Conservation (phyloP, 2,329 filamentous ascomycete genomes). For the Pyrenophora graminea region DNA sequence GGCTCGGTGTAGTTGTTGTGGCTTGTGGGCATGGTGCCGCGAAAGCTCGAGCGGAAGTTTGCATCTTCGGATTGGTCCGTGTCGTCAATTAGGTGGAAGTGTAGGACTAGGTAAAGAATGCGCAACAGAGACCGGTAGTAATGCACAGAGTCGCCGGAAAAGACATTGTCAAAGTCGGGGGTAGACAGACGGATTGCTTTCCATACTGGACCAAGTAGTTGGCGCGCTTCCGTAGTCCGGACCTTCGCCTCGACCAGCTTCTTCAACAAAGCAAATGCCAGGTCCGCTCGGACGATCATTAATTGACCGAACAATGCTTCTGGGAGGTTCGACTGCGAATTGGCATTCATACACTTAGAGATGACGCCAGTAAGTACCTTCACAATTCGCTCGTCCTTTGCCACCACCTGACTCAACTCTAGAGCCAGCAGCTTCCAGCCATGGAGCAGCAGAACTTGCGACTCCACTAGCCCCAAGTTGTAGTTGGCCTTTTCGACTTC, state of each 20-base stretch:
- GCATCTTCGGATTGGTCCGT: slow-evolving; percentile 34
- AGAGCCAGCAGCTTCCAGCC: slow-evolving; percentile 88
- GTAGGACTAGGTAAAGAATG: slow-evolving; percentile 80
- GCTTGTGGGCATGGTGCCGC: slow-evolving; percentile 38
- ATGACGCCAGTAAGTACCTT: slow-evolving; percentile 75
- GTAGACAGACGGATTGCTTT: slow-evolving; percentile 60
- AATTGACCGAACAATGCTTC: slow-evolving; percentile 82
- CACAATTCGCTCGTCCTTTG: slow-evolving; percentile 61
- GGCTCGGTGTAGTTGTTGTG: slow-evolving; percentile 49
- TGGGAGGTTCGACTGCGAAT: slow-evolving; percentile 71
- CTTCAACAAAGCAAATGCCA: slow-evolving; percentile 82
- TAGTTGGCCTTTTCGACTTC: slow-evolving; percentile 87
- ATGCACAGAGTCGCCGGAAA: slow-evolving; percentile 60
- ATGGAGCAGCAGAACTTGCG: slow-evolving; percentile 82
- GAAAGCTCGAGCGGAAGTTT: slow-evolving; percentile 42
- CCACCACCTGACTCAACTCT: slow-evolving; percentile 73
- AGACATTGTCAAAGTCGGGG: slow-evolving; percentile 63
- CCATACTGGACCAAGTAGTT: slow-evolving; percentile 64
- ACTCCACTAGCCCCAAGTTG: slow-evolving; percentile 89
- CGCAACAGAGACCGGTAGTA: slow-evolving; percentile 86
- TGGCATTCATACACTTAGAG: slow-evolving; percentile 76
- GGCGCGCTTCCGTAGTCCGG: slow-evolving; percentile 56
- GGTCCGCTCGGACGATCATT: slow-evolving; percentile 73
- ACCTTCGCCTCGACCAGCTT: slow-evolving; percentile 67
- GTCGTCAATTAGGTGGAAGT: slow-evolving; percentile 58